Percentiles rank a stretch among this genome's conserved stretches.
Conservation (phyloP, 1,284 basidiomycete genomes). For the Ustilago nuda region DNA sequence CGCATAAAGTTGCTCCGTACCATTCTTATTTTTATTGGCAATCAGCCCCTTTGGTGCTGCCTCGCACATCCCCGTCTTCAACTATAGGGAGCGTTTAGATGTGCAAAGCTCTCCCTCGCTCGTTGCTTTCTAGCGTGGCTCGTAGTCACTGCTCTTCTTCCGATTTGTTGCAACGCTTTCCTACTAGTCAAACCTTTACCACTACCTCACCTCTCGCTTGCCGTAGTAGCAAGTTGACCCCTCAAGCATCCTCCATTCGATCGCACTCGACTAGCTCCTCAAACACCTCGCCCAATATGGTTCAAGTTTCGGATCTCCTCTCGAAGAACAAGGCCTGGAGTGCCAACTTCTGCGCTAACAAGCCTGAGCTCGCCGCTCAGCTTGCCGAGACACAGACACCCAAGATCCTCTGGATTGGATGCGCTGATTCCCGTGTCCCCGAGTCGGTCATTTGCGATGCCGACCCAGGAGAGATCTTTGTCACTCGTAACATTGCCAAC, state of each 20-base stretch:
- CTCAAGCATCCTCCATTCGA: constrained; percentile 14
- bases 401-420: constrained; percentile 80
- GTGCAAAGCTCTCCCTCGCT: constrained; percentile 28
- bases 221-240: constrained; percentile 1
- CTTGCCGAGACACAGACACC: constrained; percentile 78
- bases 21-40: constrained; percentile 34
- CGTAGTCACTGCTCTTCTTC: constrained; percentile 25
- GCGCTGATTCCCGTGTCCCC: constrained; percentile 70
- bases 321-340: constrained; percentile 60
- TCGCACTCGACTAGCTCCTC: constrained; percentile 22
- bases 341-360: constrained; percentile 31
- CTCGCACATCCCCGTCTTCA: constrained; percentile 5
- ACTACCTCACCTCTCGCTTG: constrained; percentile 14
- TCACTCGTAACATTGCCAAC: constrained; percentile 70
- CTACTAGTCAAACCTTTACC: constrained; percentile 10
- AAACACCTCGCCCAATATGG: constrained; percentile 22
- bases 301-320: constrained; percentile 36
- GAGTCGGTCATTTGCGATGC: constrained; percentile 70
- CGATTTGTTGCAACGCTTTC: constrained; percentile 16
- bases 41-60: neutral
- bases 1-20: constrained; percentile 8
- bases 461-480: constrained; percentile 67
- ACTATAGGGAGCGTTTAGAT: constrained; percentile 21
- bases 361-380: constrained; percentile 77
- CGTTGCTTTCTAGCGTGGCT: constrained; percentile 36